Evolutionary conservation across 192 early-diverging fungal species (phyloP).

Genomic region (Phycomyces blakesleeanus): DNA sequence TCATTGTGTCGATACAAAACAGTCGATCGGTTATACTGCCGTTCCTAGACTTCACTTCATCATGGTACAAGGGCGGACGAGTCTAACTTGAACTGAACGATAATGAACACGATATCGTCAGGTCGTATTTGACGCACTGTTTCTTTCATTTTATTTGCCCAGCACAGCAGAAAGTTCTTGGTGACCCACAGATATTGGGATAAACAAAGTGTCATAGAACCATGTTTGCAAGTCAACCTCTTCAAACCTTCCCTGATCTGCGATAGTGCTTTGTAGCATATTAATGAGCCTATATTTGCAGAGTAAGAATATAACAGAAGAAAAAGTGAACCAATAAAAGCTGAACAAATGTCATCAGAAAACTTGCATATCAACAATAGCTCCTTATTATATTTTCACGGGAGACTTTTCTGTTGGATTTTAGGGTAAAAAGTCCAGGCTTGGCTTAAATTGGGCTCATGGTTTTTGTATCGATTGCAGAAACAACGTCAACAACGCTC

Average conservation of each 20-base stretch:
- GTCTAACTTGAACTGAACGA: too few relatives aligned
- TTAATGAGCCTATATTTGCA: not conserved
- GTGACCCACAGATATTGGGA: too few relatives aligned
- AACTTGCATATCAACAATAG: not conserved
- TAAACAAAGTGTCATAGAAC: too few relatives aligned
- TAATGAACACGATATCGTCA: too few relatives aligned
- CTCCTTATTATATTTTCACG: slow-evolving; percentile 2
- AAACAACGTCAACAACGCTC: not conserved
- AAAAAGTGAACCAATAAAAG: not conserved
- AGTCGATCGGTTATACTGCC: too few relatives aligned
- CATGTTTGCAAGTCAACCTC: not conserved
- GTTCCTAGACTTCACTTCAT: too few relatives aligned
- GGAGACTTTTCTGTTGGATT: not conserved
- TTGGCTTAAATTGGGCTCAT: not conserved
- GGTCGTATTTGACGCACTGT: too few relatives aligned
- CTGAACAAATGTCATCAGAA: slow-evolving; percentile 1
- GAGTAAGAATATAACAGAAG: not conserved
- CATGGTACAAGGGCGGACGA: too few relatives aligned
- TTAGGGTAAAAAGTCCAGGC: not conserved
- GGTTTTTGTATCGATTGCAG: not conserved
- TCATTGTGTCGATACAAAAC: too few relatives aligned
- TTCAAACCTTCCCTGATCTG: not conserved
- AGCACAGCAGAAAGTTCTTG: too few relatives aligned
- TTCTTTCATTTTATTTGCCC: too few relatives aligned
- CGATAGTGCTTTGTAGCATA: slow-evolving; percentile 6